Conservation (phyloP, 2,329 filamentous ascomycete species). For the Fusarium solani-melongenae region DNA sequence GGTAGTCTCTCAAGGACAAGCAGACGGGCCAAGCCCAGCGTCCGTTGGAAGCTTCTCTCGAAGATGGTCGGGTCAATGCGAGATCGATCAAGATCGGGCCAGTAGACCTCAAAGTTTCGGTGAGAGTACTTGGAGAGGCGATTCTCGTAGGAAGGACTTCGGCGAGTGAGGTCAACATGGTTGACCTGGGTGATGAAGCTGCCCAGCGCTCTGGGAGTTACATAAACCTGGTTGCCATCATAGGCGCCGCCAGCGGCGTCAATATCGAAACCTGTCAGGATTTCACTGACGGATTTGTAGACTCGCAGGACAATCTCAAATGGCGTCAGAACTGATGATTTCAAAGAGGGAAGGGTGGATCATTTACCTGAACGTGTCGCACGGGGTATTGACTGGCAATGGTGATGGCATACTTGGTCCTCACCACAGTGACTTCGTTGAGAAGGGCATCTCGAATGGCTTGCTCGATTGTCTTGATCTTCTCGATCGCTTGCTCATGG, state of each 20-base stretch:
- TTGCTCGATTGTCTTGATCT: slow-evolving; percentile 84
- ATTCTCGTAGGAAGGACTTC: slow-evolving; percentile 89
- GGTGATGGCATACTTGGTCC: slow-evolving; percentile 88
- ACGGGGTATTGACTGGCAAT: slow-evolving; percentile 87
- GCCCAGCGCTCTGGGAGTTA: slow-evolving; percentile 78
- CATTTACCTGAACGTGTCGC: slow-evolving; percentile 74
- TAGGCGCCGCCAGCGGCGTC: slow-evolving; percentile 86
- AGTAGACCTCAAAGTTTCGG: slow-evolving; percentile 86
- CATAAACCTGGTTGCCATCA: slow-evolving; percentile 83
- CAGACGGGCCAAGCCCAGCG: slow-evolving; percentile 80
- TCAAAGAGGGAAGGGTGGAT: not conserved
- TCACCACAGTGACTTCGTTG: slow-evolving; percentile 84
- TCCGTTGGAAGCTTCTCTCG: slow-evolving; percentile 81
- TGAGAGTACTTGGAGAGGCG: slow-evolving; percentile 87
- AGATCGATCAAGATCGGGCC: slow-evolving; percentile 78
- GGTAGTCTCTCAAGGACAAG: slow-evolving; percentile 84
- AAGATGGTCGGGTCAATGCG: slow-evolving; percentile 87
- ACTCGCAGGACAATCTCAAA: slow-evolving; percentile 81
- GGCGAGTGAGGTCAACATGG: slow-evolving; percentile 79
- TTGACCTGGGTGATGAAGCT: slow-evolving; percentile 88
- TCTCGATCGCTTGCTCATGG: slow-evolving; percentile 81
- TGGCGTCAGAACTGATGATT: slow-evolving; percentile 4
- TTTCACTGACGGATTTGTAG: slow-evolving; percentile 86
- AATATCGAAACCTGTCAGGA: slow-evolving; percentile 89
- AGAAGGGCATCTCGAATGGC: slow-evolving; percentile 81